phyloP scores from a whole-genome alignment of 2,329 filamentous ascomycete species.

The Phialophora macrospora region DNA sequence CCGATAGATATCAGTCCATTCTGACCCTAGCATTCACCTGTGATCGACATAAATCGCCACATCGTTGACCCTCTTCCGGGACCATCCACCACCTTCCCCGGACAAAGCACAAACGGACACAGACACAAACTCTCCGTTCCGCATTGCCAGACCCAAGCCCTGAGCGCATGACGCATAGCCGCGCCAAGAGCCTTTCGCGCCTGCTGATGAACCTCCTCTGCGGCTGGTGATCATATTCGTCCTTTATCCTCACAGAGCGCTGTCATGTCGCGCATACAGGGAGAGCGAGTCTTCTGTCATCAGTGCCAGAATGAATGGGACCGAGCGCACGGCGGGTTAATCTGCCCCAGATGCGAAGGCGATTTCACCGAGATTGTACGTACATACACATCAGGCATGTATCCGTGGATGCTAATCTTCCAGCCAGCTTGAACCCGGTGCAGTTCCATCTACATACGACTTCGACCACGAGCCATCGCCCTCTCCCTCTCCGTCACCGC shows the following conservation, averaged over 20 bases:
- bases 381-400: slow-evolving; percentile 40
- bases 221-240: neutral
- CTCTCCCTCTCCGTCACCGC: slow-evolving; percentile 39
- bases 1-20: neutral
- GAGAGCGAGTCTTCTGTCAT: slow-evolving; percentile 86
- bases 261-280: slow-evolving; percentile 41
- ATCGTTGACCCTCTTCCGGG: neutral
- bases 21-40: neutral
- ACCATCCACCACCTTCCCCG: slow-evolving; percentile 4
- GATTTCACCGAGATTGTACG: slow-evolving; percentile 87
- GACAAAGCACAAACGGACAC: neutral
- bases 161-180: slow-evolving; percentile 29
- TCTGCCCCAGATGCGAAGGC: slow-evolving; percentile 76
- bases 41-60: neutral
- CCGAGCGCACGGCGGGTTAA: slow-evolving; percentile 68
- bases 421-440: slow-evolving; percentile 28
- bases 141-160: slow-evolving; percentile 4
- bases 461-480: slow-evolving; percentile 41
- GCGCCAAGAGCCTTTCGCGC: neutral
- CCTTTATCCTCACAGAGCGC: slow-evolving; percentile 1
- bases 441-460: slow-evolving; percentile 44
- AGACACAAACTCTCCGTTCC: slow-evolving; percentile 1
- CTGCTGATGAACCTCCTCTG: slow-evolving; percentile 2
- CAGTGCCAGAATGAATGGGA: slow-evolving; percentile 82
- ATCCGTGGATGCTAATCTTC: neutral